These are phyloP conservation scores for Cercospora sp. DNA, from an alignment of 2,329 filamentous ascomycete genomes.

Conservation along the genomic window DNA sequence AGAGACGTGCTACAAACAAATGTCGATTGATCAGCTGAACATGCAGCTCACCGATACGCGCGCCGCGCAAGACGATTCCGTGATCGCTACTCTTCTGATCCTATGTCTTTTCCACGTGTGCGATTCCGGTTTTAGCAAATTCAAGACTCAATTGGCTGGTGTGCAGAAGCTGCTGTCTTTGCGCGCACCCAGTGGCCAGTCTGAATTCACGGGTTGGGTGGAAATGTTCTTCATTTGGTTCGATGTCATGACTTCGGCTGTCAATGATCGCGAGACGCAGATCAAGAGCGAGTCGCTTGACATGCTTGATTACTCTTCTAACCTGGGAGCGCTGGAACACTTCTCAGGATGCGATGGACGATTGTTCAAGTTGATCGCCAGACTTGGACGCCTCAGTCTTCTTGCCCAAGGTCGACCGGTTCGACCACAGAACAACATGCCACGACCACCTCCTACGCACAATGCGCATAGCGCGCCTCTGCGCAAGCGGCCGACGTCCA, in stretches of 20 bases:
- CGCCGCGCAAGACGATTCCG: constrained; percentile 78
- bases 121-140: constrained; percentile 88
- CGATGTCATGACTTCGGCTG: constrained; percentile 86
- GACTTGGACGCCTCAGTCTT: constrained; percentile 80
- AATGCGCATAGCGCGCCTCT: constrained; percentile 2
- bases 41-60: constrained; percentile 75
- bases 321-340: constrained; percentile 77
- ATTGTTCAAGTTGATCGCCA: constrained; percentile 82
- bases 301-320: constrained; percentile 63
- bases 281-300: constrained; percentile 65
- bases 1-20: constrained; percentile 81
- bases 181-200: constrained; percentile 62
- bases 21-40: constrained; percentile 81
- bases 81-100: constrained; percentile 81
- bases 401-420: constrained; percentile 68
- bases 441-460: constrained; percentile 14
- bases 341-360: constrained; percentile 83
- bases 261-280: constrained; percentile 88
- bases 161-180: constrained; percentile 86
- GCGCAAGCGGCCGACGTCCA: constrained; percentile 6
- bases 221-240: constrained; percentile 92
- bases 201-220: constrained; percentile 80
- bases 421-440: constrained; percentile 17
- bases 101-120: constrained; percentile 92
- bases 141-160: constrained; percentile 88